Evolutionary conservation across 495 filamentous ascomycete genomes (phyloP).

Genomic region (Tuber indicum): DNA sequence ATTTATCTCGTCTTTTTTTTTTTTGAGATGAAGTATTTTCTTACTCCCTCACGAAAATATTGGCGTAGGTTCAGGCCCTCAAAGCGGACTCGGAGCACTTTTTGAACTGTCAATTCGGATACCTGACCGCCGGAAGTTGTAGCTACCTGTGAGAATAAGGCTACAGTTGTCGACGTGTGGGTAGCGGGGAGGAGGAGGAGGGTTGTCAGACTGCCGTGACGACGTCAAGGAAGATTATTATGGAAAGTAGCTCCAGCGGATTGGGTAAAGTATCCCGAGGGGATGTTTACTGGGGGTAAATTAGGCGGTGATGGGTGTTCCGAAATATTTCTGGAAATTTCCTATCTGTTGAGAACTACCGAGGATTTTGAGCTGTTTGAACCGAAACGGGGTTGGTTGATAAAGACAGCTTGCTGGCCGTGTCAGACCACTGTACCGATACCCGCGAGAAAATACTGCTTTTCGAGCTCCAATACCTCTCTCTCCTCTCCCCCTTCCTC

Average conservation of each 20-base stretch:
- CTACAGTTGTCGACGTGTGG: neutral
- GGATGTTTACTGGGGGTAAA: neutral
- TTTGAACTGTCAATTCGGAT: neutral
- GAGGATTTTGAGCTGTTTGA: neutral
- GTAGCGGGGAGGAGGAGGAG: neutral
- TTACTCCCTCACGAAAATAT: neutral
- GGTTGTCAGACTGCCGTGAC: neutral
- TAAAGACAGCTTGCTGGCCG: neutral
- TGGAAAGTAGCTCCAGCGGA: neutral
- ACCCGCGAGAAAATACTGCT: neutral
- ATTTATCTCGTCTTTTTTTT: neutral
- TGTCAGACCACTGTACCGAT: neutral
- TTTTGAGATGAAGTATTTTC: neutral
- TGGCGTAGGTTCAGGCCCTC: neutral
- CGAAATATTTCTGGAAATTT: slow-evolving; percentile 6
- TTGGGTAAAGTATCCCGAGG: neutral
- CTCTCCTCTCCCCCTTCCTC: neutral
- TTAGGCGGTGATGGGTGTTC: neutral
- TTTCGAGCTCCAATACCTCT: neutral
- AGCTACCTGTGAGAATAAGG: neutral
- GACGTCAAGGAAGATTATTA: neutral
- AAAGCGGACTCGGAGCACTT: neutral
- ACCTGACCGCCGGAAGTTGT: neutral
- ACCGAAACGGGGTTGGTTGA: neutral
- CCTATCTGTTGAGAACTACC: slow-evolving; percentile 1